Conservation (phyloP, 768 basidiomycete species). For the Tricholoma flavovirens region DNA sequence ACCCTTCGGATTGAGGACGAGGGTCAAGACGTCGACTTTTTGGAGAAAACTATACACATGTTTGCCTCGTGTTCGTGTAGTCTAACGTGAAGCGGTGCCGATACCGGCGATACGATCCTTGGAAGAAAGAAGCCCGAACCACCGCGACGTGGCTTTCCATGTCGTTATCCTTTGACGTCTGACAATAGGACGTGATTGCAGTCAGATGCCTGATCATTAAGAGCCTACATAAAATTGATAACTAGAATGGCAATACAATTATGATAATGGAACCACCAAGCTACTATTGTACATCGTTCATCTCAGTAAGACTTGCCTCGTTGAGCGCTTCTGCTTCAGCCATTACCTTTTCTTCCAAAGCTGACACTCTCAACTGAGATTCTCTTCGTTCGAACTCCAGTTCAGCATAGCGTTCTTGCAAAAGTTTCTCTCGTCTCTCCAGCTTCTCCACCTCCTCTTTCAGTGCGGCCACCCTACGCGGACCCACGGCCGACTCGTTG, state of each 20-base stretch:
- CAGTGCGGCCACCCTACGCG: slow-evolving; percentile 69
- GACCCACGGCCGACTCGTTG: slow-evolving; percentile 73
- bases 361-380: slow-evolving; percentile 48
- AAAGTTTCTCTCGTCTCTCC: slow-evolving; percentile 64
- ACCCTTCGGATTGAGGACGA: not conserved
- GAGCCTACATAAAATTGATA: not conserved
- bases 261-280: not conserved
- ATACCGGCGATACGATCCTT: not conserved
- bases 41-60: not conserved
- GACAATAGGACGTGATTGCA: not conserved
- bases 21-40: not conserved
- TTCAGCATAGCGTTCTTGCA: slow-evolving; percentile 85
- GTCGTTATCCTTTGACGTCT: not conserved
- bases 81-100: no score
- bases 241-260: slow-evolving; percentile 12
- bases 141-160: no score
- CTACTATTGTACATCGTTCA: slow-evolving; percentile 35
- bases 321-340: slow-evolving; percentile 77
- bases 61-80: not conserved
- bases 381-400: slow-evolving; percentile 66
- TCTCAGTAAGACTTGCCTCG: slow-evolving; percentile 65
- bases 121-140: not conserved
- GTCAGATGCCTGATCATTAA: not conserved
- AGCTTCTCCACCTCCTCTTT: slow-evolving; percentile 84
- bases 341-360: slow-evolving; percentile 84